Evolutionary conservation across 2,329 filamentous ascomycete species (phyloP), one percentile per base, ranked within the genome.

Genomic region (Neofusicoccum kwambonambiense): DNA sequence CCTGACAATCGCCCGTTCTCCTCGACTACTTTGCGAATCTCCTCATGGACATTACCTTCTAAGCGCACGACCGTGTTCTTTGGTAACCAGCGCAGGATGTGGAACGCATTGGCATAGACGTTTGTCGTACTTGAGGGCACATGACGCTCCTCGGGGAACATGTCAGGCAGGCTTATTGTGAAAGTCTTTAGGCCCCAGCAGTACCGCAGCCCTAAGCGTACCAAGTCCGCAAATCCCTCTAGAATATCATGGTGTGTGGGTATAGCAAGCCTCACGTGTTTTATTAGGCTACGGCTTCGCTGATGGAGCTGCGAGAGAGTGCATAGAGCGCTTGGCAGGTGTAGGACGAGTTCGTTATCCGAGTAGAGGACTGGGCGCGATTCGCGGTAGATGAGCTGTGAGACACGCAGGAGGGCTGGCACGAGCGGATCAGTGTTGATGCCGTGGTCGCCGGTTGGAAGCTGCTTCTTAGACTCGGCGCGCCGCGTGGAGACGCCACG

Each of bases 51-150:
- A 47, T 74, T 75, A 1, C 79, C 80, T 65, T 78, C 73, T 6
- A 82, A 68, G 31, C 74, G 69, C 4, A 82, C 77, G 56, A 74
- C 73, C 60, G 78, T 80, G n/a, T 74, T 71, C 67, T 76, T 71
- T 2, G 80, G 80, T 65, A 82, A 67, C 79, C 80, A 82, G 13
- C 79, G 67, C 42, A 82, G 68, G 39, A 81, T 81, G 65, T 81
- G 79, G 65, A 82, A 82, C 0, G 79, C 79, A 64, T 81, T 81
- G 13, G 79, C 79, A 64, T 81, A 81, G 7, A 81, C 78, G 27
- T 76, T 79, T 3, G 76, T 78, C 31, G 77, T 76, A 8, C 75
- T 74, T 1, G 62, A 66, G 37, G 58, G 47, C 22, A 66, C 51
- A 47, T 45, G 62, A 17, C 64, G 31, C 35, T 76, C 75, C 45